These are phyloP conservation scores for Polyporus tsugae DNA, from an alignment of 1,284 basidiomycete species.

Conservation along the genomic window DNA sequence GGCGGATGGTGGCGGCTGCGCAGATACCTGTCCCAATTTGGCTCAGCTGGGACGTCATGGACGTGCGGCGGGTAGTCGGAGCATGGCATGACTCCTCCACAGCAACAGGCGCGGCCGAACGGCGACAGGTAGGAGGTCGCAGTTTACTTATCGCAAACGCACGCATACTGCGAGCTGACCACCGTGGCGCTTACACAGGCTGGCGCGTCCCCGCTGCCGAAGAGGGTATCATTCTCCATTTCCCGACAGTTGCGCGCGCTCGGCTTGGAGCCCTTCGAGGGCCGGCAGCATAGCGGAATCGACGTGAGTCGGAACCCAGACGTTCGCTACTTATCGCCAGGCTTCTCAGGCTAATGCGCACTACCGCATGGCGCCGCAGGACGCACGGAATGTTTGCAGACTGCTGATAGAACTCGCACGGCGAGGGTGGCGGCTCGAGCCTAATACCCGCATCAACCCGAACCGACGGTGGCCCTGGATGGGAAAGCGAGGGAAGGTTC, in stretches of 20 bases:
- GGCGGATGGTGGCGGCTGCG: constrained; percentile 4
- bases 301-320: constrained; percentile 67
- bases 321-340: not conserved
- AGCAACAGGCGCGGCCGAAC: constrained; percentile 24
- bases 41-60: constrained; percentile 74
- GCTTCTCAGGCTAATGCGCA: constrained; percentile 10
- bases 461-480: constrained; percentile 84
- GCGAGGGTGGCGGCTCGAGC: constrained; percentile 69
- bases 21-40: constrained; percentile 76
- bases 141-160: not conserved
- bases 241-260: constrained; percentile 67
- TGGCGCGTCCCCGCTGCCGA: constrained; percentile 38
- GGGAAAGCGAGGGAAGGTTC: constrained; percentile 72
- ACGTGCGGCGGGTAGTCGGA: constrained; percentile 69
- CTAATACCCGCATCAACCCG: constrained; percentile 77
- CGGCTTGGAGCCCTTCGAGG: constrained; percentile 73
- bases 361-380: constrained; percentile 54
- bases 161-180: constrained; percentile 9
- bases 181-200: constrained; percentile 25
- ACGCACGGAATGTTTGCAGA: constrained; percentile 85
- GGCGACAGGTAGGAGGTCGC: constrained; percentile 28
- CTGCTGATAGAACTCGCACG: constrained; percentile 79
- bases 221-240: constrained; percentile 63
- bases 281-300: constrained; percentile 87
- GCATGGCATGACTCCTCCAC: constrained; percentile 45